Base-by-base conservation (phyloP, 768 basidiomycete genomes). In the Podaxis sp. region DNA sequence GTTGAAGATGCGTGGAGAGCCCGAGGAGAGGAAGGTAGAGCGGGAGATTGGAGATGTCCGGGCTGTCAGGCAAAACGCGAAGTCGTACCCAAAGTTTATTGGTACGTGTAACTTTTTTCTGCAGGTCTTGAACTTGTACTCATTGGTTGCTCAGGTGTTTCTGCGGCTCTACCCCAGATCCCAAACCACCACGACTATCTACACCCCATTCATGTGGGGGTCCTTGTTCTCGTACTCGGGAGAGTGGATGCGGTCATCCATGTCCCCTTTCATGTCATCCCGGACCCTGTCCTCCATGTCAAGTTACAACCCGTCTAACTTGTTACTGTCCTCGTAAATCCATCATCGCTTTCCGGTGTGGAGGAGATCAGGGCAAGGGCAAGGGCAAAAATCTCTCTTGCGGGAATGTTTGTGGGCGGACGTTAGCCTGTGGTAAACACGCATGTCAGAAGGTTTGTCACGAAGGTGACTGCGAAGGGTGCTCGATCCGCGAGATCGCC, bases 231-330 rank as follows among this genome's bases (percentile, higher is more conserved):
- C 85, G 90, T 12, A 63, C 74, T 4, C 84, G 89, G 2, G 74
- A 77, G 40, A 75, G 77, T 29, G 77, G 77, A 4, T 99, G 96
- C 67, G 79, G 80, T 0, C 96, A 98, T 70, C 79, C 93, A 0
- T 98, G 96, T 72, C 85, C 94, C 0, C 71, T 94, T 13, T 78
- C 80, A 13, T 98, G 96, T 69, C 96, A 98, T 72, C 96, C 97
- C 0, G 97, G 96, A 0, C 97, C 96, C 0, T 99, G 97, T 75
- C 96, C 96, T 0, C 94, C 94, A 0, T 99, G 97, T 70, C 84
- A 86, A 64, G 83, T 96, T 11, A 91, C 90, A 4, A 85, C 90
- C 0, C 82, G 85, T 47, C 75, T 87, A n/a, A 77, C 81, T 1
- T 99, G 97, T 71, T 87, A 91, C 55, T 98, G 95, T 65, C 79